Conservation (phyloP, 805 yeast species). For the Lipomyces orientalis region DNA sequence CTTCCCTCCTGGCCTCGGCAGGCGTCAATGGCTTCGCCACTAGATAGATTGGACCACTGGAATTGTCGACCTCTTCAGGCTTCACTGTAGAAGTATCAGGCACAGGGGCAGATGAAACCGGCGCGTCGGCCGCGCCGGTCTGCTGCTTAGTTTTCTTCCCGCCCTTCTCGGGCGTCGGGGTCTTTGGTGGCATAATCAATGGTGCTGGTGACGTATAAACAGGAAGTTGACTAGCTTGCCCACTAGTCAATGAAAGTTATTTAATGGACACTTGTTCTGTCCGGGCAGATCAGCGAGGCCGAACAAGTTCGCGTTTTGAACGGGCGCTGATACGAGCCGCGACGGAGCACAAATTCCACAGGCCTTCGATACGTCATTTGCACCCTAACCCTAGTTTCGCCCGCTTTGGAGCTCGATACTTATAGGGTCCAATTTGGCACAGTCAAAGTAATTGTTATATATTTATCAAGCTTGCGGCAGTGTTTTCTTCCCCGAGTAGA, state of each 20-base stretch:
- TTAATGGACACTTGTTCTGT: neutral
- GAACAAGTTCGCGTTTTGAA: neutral
- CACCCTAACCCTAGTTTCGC: neutral
- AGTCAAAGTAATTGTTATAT: neutral
- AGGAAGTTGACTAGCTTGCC: neutral
- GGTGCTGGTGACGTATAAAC: neutral
- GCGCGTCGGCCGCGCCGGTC: neutral
- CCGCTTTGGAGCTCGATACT: neutral
- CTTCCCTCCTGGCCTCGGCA: conserved; percentile 17
- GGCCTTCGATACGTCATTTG: neutral
- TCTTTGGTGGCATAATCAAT: conserved; percentile 17
- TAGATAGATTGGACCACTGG: neutral
- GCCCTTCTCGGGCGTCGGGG: conserved; percentile 12
- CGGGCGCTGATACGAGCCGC: neutral
- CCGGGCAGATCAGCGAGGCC: neutral
- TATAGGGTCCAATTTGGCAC: neutral
- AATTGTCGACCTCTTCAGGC: neutral
- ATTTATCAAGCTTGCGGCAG: neutral
- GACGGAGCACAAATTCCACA: neutral
- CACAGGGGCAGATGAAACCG: neutral
- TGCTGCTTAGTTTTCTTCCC: conserved; percentile 13
- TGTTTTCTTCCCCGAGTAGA: neutral
- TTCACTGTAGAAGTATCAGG: neutral
- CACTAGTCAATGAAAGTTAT: neutral
- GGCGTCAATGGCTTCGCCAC: conserved; percentile 4